A percentile compares a stretch with the other conserved stretches of the same genome.
Conservation (phyloP, 2,329 filamentous ascomycete genomes). For the Scopulariopsis brevicaulis region DNA sequence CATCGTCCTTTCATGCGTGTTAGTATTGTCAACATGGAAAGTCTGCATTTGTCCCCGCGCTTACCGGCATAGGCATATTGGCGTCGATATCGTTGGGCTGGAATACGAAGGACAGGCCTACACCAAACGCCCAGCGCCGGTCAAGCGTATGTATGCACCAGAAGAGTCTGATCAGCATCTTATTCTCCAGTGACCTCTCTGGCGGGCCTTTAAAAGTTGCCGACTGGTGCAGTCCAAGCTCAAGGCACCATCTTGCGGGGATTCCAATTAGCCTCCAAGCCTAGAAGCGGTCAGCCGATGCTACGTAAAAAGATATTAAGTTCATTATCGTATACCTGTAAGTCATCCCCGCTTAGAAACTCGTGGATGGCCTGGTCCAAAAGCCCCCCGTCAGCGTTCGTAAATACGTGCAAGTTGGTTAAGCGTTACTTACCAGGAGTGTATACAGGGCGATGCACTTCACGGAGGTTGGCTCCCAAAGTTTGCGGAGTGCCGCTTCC, state of each 20-base stretch:
- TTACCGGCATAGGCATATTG: not conserved
- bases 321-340: not conserved
- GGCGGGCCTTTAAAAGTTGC: not conserved
- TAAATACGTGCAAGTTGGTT: not conserved
- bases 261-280: not conserved
- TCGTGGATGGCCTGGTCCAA: not conserved
- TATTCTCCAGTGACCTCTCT: not conserved
- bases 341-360: not conserved
- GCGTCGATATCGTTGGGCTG: not conserved
- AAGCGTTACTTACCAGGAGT: not conserved
- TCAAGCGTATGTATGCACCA: not conserved
- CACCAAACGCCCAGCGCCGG: not conserved
- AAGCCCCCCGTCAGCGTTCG: not conserved
- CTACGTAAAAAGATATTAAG: not conserved
- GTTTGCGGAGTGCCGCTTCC: not conserved
- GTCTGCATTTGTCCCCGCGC: not conserved
- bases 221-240: not conserved
- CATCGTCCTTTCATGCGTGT: not conserved
- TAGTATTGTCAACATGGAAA: too few species aligned
- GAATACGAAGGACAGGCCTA: not conserved
- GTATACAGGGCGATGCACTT: not conserved
- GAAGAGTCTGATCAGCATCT: not conserved
- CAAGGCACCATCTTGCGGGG: not conserved
- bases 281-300: not conserved
- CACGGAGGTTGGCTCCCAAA: not conserved